A percentile compares a stretch with the other conserved stretches of the same genome.
phyloP scores from a whole-genome alignment of 176 grass and related monocot species.

The Phragmites australis region DNA sequence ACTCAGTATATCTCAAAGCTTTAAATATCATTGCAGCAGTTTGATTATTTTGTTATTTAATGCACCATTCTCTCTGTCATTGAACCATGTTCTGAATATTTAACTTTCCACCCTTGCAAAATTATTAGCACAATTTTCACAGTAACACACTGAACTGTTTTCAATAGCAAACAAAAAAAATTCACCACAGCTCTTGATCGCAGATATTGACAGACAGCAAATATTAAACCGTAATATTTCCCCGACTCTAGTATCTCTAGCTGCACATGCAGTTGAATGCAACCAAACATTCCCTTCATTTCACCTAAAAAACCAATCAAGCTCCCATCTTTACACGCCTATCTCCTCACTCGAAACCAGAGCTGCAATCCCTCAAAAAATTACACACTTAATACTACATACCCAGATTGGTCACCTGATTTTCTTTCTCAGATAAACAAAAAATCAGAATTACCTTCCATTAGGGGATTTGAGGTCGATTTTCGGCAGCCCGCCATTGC shows the following conservation, averaged over 20 bases:
- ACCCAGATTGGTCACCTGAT: not conserved
- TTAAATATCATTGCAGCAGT: not conserved
- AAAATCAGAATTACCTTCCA: conserved; percentile 57
- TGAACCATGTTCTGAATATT: not conserved
- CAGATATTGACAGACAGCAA: not conserved
- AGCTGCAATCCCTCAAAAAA: not conserved
- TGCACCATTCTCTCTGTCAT: not conserved
- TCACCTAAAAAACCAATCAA: not conserved
- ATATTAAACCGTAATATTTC: not conserved
- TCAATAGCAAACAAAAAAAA: not conserved
- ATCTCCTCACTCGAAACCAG: not conserved
- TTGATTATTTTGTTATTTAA: not conserved
- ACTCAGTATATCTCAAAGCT: not conserved
- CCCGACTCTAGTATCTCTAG: not conserved
- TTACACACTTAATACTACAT: not conserved
- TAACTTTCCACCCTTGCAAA: not conserved
- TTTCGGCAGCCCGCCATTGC: conserved; percentile 76
- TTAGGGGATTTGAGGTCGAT: conserved; percentile 67
- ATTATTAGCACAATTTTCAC: not conserved
- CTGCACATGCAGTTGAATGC: not conserved
- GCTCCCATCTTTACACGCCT: not conserved
- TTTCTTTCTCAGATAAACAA: not conserved
- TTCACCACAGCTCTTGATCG: not conserved
- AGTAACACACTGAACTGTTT: not conserved
- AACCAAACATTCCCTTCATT: not conserved